Base-by-base conservation (phyloP, 2,329 filamentous ascomycete species). In the Leptographium flavum region DNA sequence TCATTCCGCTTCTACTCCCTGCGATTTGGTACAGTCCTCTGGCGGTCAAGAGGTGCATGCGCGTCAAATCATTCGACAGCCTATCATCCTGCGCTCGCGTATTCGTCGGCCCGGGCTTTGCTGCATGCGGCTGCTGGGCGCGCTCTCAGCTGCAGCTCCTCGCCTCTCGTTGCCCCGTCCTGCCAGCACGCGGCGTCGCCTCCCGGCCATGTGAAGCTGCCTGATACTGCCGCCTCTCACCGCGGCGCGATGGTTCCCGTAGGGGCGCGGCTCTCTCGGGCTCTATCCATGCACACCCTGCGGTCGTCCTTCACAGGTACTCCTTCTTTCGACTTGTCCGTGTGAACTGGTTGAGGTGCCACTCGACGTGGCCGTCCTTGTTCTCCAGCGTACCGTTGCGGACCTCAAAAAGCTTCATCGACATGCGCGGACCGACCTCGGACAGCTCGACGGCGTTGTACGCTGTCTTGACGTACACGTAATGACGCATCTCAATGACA, bases 361-460 rank as follows among this genome's bases (percentile, higher is more conserved):
- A 98, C 65, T 98, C 92, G 5, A 93, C 79, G 63, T 98, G 92
- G 4, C 90, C 90, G 53, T 93, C 85, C 62, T 93, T 93, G 57
- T 88, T 94, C 59, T 96, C 92, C 49, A 95, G 68, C 4, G 90
- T 94, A 15, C 92, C 90, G 44, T 81, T 82, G 39, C 88, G 74
- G 50, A 98, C 94, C 66, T 96, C 87, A 58, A 96, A 98, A 44
- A 87, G 69, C 53, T 87, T 74, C 87, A 96, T 92, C n/a, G 87
- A 94, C 86, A 96, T 94, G 47, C 92, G 74, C 1, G 92, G 92
- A 0, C 90, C 87, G 42, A 94, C 87, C 61, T 94, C 87, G 14
- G 84, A 81, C 55, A 94, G 65, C 62, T 94, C 87, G 3, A 96
- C 86, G 47, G 82, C 85, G 58, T 94, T 81, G 58, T 90, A 92